Evolutionary conservation across 2,329 filamentous ascomycete species (phyloP), one percentile per base, ranked within the genome.

Genomic region (Cytospora chrysosperma): DNA sequence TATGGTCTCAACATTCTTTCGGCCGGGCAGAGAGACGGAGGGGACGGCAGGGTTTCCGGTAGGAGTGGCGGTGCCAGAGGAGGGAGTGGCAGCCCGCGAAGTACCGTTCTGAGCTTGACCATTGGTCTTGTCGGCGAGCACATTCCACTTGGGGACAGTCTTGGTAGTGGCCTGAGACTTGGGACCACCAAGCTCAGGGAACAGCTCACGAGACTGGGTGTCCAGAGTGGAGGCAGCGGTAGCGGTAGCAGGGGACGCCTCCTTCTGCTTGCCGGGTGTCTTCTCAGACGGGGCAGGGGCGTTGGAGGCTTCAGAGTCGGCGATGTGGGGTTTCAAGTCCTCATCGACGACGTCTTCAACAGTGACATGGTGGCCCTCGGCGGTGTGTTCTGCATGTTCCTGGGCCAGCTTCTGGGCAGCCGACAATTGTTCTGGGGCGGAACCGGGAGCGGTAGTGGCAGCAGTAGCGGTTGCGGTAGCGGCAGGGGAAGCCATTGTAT

Each of bases 191-290:
- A 99, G 85, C 70, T 93, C 88, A n/a, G 95, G 95, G 83, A 99
- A 99, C 65, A 91, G 81, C 77, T 98, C 93, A 73, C 96, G 91
- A 21, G 92, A 96, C 72, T 91, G 85, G 24, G 92, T 93, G 76
- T 98, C 92, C 66, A 97, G 79, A 59, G 82, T 70, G 51, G 78
- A 76, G 34, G 76, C 50, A n/a, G 60, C 21, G n/a, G 60, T 30
- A 50, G 56, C 61, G 19, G 60, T 30, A 50, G 56, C 61, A 15
- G 63, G 47, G 56, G 60, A 37, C 30, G 64, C 50, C 63, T 65
- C 63, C 74, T 88, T 88, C 73, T 90, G 86, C 80, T 91, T 92
- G 59, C 85, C 86, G 52, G 85, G 85, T 65, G 86, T 82, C 76
- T 90, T 91, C 58, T 85, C 78, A 65, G 86, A 86, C 70, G 83